Conservation (phyloP, 1,139 yeast species). For the Arxiozyma heterogenica region DNA sequence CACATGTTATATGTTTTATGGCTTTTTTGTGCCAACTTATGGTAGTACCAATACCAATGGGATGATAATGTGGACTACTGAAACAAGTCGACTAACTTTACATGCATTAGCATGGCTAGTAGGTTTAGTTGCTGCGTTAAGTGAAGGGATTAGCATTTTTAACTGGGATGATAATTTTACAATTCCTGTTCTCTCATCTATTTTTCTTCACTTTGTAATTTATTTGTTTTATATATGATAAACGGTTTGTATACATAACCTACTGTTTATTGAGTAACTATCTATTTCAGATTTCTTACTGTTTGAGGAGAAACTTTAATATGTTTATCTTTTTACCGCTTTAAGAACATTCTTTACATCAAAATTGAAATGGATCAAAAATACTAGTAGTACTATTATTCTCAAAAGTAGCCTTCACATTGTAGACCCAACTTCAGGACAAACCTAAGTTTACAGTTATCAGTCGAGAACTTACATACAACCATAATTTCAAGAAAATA, state of each 20-base stretch:
- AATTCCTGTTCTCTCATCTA: constrained; percentile 76
- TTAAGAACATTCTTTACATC: neutral
- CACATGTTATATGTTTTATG: constrained; percentile 60
- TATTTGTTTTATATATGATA: neutral
- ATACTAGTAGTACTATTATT: no score
- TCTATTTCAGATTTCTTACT: neutral
- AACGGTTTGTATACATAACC: neutral
- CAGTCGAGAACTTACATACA: no score
- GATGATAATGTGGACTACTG: constrained; percentile 55
- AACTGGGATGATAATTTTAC: constrained; percentile 88
- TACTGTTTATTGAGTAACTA: neutral
- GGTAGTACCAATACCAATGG: constrained; percentile 42
- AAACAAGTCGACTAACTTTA: constrained; percentile 48
- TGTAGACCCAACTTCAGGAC: neutral
- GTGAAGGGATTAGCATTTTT: constrained; percentile 70
- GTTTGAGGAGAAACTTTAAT: neutral
- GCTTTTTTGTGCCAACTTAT: constrained; percentile 56
- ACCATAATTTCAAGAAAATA: no score
- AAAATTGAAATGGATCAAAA: neutral
- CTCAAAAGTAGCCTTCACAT: neutral
- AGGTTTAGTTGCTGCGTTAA: constrained; percentile 75
- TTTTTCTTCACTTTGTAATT: constrained; percentile 45
- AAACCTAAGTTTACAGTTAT: no score
- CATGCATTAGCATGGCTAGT: constrained; percentile 48
- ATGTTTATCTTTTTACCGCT: no score